Percentiles rank a stretch among this genome's conserved stretches.
These are phyloP conservation scores for Globisporangium sylvaticum DNA, from an alignment of 352 stramenopile genomes.

Conservation along the genomic window DNA sequence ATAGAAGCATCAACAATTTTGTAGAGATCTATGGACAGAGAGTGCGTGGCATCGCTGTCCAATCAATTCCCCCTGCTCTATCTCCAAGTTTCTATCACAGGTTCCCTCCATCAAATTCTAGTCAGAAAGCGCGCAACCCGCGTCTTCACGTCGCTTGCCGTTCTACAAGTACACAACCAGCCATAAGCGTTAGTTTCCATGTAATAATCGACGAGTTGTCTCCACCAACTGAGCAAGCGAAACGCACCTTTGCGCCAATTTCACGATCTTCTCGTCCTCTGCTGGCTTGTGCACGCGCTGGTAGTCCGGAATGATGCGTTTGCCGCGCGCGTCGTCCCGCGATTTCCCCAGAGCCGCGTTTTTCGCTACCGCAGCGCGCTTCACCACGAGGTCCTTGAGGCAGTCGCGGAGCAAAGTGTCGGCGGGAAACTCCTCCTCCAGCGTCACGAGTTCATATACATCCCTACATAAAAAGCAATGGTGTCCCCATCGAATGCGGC, in stretches of 20 bases:
- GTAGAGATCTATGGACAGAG: neutral
- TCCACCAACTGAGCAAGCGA: neutral
- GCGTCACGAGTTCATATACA: slow-evolving; percentile 31
- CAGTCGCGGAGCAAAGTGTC: slow-evolving; percentile 39
- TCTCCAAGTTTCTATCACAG: neutral
- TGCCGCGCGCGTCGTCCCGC: slow-evolving; percentile 65
- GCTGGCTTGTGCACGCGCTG: slow-evolving; percentile 53
- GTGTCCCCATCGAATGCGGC: neutral
- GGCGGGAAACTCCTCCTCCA: slow-evolving; percentile 43
- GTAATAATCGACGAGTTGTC: neutral
- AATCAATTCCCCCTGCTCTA: neutral
- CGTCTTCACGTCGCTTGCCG: slow-evolving; percentile 9
- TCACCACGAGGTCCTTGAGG: slow-evolving; percentile 56
- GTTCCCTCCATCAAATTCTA: slow-evolving; percentile 6
- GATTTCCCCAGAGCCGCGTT: slow-evolving; percentile 63
- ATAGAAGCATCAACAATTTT: slow-evolving; percentile 1
- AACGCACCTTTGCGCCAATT: slow-evolving; percentile 42
- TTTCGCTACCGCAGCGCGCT: slow-evolving; percentile 44
- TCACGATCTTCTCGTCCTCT: slow-evolving; percentile 37
- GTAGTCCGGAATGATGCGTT: slow-evolving; percentile 73
- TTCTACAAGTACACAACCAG: slow-evolving; percentile 5
- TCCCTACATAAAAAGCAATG: slow-evolving; percentile 13
- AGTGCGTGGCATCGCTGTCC: neutral
- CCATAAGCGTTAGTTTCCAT: neutral
- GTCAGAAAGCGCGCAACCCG: slow-evolving; percentile 17